These are phyloP conservation scores for Centella asiatica DNA, from an alignment of 129 eudicot species.

Conservation along the genomic window DNA sequence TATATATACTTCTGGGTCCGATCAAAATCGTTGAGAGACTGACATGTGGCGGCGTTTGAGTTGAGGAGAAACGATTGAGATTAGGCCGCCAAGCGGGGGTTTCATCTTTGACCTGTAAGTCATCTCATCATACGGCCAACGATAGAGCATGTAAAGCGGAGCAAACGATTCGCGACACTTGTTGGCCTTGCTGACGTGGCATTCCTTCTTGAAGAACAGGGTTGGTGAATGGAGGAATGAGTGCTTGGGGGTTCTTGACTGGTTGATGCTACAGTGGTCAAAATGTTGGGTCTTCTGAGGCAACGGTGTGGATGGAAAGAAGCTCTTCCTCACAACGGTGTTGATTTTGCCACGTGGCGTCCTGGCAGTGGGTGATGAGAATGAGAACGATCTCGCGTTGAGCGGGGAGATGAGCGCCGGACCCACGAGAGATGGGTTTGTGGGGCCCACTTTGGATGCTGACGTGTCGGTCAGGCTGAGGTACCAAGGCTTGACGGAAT, in stretches of 20 bases:
- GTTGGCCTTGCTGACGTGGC: constrained; percentile 46
- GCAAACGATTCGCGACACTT: constrained; percentile 62
- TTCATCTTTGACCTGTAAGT: constrained; percentile 85
- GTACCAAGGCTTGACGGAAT: constrained; percentile 96
- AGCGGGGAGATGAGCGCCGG: constrained; percentile 64
- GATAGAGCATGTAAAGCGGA: constrained; percentile 57
- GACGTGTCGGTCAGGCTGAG: constrained; percentile 62
- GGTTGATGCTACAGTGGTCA: constrained; percentile 48
- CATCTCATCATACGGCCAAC: constrained; percentile 96
- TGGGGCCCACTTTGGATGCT: constrained; percentile 70
- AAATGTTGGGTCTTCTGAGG: constrained; percentile 72
- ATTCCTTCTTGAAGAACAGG: constrained; percentile 50
- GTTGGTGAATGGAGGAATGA: constrained; percentile 89
- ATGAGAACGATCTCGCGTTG: constrained; percentile 74
- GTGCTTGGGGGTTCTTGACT: constrained; percentile 79
- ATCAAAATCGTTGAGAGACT: constrained; percentile 85
- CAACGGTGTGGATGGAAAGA: constrained; percentile 84
- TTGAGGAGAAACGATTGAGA: constrained; percentile 84
- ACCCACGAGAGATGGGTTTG: constrained; percentile 40
- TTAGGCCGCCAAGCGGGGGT: constrained; percentile 90
- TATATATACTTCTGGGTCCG: constrained; percentile 19
- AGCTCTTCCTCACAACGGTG: constrained; percentile 37
- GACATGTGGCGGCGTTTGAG: constrained; percentile 79
- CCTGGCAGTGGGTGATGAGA: constrained; percentile 59
- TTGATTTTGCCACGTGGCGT: constrained; percentile 49